A percentile compares a stretch with the other conserved stretches of the same genome.
phyloP scores from a whole-genome alignment of 305 asterid genomes.

The Vinca major region DNA sequence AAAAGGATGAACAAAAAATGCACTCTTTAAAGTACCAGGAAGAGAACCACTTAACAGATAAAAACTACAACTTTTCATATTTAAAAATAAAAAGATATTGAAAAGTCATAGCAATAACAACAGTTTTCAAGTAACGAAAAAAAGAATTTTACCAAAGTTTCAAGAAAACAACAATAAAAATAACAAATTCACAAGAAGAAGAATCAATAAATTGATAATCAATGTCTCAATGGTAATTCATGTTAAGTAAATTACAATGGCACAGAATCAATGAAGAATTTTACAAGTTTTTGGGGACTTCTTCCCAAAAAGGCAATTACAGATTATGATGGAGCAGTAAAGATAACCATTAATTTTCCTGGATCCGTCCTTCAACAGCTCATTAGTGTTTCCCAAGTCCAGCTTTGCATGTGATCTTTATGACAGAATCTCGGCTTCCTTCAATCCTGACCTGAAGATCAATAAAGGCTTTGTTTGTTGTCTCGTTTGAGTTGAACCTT shows the following conservation, averaged over 20 bases:
- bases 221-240: slow-evolving; percentile 12
- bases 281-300: slow-evolving; percentile 23
- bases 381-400: slow-evolving; percentile 1
- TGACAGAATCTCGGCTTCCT: slow-evolving; percentile 12
- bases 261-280: slow-evolving; percentile 21
- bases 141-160: not conserved
- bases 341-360: slow-evolving; percentile 6
- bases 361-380: slow-evolving; percentile 7
- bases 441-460: slow-evolving; percentile 18
- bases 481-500: slow-evolving; percentile 93
- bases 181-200: slow-evolving; percentile 6
- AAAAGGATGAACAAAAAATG: not conserved
- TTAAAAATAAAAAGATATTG: not conserved
- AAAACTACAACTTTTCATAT: too few species aligned
- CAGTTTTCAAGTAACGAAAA: not conserved
- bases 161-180: slow-evolving; percentile 3
- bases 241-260: slow-evolving; percentile 16
- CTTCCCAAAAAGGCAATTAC: slow-evolving; percentile 19
- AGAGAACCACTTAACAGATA: not conserved
- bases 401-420: slow-evolving; percentile 9
- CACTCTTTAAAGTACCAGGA: not conserved
- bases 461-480: slow-evolving; percentile 49
- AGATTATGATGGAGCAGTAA: slow-evolving; percentile 18
- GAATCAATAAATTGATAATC: slow-evolving; percentile 30
- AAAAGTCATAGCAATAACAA: not conserved